These are phyloP conservation scores for Xylariomycetidae sp. DNA, from an alignment of 2,329 filamentous ascomycete genomes.

Conservation along the genomic window DNA sequence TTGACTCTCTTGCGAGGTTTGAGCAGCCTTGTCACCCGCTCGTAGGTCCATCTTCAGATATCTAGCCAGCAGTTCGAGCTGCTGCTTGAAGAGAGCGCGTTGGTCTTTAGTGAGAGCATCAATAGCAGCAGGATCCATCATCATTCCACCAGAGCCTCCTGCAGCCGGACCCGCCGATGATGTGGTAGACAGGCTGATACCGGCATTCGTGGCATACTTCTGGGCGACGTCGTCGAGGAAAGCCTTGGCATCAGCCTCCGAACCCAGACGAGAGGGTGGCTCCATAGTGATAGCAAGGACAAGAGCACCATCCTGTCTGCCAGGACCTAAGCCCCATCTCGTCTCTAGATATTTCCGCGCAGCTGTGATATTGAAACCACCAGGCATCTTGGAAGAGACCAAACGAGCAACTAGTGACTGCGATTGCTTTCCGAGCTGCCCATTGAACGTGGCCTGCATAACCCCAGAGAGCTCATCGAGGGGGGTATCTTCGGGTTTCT, in stretches of 20 bases:
- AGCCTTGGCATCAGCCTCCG: conserved; percentile 85
- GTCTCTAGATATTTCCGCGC: conserved; percentile 94
- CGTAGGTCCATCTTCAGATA: conserved; percentile 97
- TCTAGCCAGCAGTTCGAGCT: conserved; percentile 88
- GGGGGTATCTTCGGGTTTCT: conserved; percentile 97
- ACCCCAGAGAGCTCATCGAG: conserved; percentile 90
- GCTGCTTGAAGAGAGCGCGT: conserved; percentile 93
- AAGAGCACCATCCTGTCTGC: conserved; percentile 86
- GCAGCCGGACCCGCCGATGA: conserved; percentile 69
- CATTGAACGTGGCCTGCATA: conserved; percentile 99
- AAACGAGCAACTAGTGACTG: conserved; percentile 87
- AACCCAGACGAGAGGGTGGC: conserved; percentile 79
- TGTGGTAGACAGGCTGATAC: conserved; percentile 76
- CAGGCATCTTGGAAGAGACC: conserved; percentile 98
- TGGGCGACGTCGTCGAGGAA: conserved; percentile 86
- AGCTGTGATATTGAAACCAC: conserved; percentile 97
- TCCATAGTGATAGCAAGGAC: conserved; percentile 90
- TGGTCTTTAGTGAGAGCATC: conserved; percentile 98
- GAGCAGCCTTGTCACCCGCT: conserved; percentile 90
- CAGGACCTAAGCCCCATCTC: conserved; percentile 81
- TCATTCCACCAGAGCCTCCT: conserved; percentile 78
- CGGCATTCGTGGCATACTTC: conserved; percentile 81
- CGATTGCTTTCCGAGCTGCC: conserved; percentile 95
- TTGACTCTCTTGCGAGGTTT: conserved; percentile 79
- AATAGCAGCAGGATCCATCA: conserved; percentile 98